Evolutionary conservation across 2,329 filamentous ascomycete genomes (phyloP).

Genomic region (Alternaria brassicicola): DNA sequence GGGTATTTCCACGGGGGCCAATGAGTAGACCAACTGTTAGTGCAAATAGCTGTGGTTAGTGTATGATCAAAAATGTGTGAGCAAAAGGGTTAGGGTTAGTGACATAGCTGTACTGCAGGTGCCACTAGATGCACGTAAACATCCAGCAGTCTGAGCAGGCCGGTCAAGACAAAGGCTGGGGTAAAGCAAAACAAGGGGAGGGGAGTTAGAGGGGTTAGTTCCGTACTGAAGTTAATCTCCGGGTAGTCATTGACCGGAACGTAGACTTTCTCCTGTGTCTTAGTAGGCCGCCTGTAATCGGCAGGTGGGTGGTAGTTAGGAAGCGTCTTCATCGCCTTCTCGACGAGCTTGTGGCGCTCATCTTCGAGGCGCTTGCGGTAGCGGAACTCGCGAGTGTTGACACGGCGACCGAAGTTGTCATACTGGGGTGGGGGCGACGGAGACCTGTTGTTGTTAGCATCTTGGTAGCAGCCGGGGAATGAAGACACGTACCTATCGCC

Average conservation of each 20-base stretch:
- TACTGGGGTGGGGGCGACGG: slow-evolving; percentile 96
- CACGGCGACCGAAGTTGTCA: slow-evolving; percentile 98
- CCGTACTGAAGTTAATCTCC: slow-evolving; percentile 99
- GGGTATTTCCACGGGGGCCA: slow-evolving; percentile 98
- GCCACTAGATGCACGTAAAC: slow-evolving; percentile 37
- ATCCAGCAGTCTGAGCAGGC: slow-evolving; percentile 46
- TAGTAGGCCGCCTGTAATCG: slow-evolving; percentile 97
- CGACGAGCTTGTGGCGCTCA: slow-evolving; percentile 97
- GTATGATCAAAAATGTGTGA: slow-evolving; percentile 51
- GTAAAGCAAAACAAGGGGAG: slow-evolving; percentile 51
- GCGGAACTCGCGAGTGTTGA: slow-evolving; percentile 98
- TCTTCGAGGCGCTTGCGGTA: slow-evolving; percentile 98
- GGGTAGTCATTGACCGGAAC: slow-evolving; percentile 99
- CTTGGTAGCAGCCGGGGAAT: neutral
- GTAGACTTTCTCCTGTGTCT: slow-evolving; percentile 99
- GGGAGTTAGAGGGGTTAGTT: slow-evolving; percentile 87
- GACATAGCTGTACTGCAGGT: slow-evolving; percentile 48
- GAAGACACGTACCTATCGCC: slow-evolving; percentile 77
- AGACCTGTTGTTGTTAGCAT: slow-evolving; percentile 65
- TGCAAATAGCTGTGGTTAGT: slow-evolving; percentile 90
- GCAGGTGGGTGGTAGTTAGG: slow-evolving; percentile 98
- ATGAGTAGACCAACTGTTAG: slow-evolving; percentile 99
- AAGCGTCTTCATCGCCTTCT: slow-evolving; percentile 99
- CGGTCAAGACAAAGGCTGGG: slow-evolving; percentile 54
- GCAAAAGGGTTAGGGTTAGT: slow-evolving; percentile 49